Evolutionary conservation across 306 rosid species (phyloP).

Genomic region (Herpetospermum pedunculosum): DNA sequence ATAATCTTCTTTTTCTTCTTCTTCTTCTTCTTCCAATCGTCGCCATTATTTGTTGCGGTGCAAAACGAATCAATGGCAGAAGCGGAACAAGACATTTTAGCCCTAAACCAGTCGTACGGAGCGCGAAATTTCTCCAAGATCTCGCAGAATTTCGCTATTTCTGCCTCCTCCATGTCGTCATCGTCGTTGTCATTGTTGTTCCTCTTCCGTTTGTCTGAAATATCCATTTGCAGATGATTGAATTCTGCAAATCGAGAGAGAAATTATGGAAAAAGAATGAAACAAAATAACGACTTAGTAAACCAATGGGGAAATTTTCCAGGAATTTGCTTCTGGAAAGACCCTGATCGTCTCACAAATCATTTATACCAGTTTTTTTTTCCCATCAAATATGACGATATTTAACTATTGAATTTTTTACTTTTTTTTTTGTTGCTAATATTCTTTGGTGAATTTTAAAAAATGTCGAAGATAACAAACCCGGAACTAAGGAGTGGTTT

Average conservation of each 20-base stretch:
- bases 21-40: not conserved
- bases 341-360: too few relatives aligned
- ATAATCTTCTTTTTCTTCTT: not conserved
- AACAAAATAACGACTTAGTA: not conserved
- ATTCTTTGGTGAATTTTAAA: too few relatives aligned
- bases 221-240: conserved; percentile 11
- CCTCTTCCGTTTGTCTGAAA: conserved; percentile 34
- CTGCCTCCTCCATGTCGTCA: conserved; percentile 23
- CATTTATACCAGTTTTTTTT: too few relatives aligned
- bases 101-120: conserved; percentile 6
- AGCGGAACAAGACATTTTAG: not conserved
- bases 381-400: too few relatives aligned
- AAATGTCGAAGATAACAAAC: too few relatives aligned
- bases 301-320: not conserved
- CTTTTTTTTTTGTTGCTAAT: too few relatives aligned
- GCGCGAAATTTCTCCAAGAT: conserved; percentile 39
- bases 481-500: too few relatives aligned
- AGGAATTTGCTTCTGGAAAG: too few relatives aligned
- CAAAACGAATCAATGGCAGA: not conserved
- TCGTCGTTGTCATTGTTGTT: not conserved
- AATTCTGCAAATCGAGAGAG: not conserved
- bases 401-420: too few relatives aligned
- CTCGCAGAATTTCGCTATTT: conserved; percentile 32
- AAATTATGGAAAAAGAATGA: not conserved
- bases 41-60: not conserved